Evolutionary conservation across 345 rosid species (phyloP).

Genomic region (Turritis glabra): DNA sequence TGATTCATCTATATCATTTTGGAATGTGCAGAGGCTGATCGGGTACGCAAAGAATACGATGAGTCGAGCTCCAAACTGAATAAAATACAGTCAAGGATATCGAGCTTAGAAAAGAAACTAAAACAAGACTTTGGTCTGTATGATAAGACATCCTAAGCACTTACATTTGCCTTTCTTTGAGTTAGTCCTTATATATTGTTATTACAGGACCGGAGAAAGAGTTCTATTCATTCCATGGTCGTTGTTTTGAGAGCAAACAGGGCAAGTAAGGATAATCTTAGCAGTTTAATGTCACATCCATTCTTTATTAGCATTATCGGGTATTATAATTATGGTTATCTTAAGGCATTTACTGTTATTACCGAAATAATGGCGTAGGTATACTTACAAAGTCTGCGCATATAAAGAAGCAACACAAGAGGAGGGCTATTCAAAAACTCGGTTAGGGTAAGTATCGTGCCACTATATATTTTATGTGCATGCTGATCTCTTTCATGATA

Average conservation of each 20-base stretch:
- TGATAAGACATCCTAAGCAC: constrained; percentile 22
- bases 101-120: constrained; percentile 73
- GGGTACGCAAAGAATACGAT: constrained; percentile 80
- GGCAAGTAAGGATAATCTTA: constrained; percentile 58
- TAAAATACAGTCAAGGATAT: constrained; percentile 82
- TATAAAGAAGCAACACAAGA: constrained; percentile 84
- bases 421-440: constrained; percentile 70
- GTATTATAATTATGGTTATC: neutral
- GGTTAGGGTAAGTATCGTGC: constrained; percentile 66
- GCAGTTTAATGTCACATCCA: neutral
- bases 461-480: neutral
- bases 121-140: constrained; percentile 87
- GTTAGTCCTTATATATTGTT: constrained; percentile 28
- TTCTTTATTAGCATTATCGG: neutral
- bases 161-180: constrained; percentile 22
- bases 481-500: neutral
- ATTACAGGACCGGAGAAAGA: constrained; percentile 82
- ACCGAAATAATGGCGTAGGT: constrained; percentile 50
- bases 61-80: constrained; percentile 70
- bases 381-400: constrained; percentile 89
- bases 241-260: constrained; percentile 86
- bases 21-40: constrained; percentile 67
- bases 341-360: neutral
- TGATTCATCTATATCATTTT: constrained; percentile 27
- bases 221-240: constrained; percentile 81